phyloP scores from a whole-genome alignment of 2,329 filamentous ascomycete genomes.

The Diaporthe amygdali region DNA sequence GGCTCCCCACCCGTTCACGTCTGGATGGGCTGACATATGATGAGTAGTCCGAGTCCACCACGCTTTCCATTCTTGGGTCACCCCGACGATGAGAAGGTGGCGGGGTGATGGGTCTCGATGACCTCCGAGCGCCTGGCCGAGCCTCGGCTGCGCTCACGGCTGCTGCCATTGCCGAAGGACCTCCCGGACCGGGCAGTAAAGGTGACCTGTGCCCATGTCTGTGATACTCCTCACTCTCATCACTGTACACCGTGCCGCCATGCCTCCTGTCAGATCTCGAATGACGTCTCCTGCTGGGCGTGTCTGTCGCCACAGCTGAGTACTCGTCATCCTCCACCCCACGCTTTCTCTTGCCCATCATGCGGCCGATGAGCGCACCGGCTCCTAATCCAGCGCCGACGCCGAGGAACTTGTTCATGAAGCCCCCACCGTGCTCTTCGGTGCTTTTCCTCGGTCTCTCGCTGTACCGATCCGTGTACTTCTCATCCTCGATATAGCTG shows the following conservation, averaged over 20 bases:
- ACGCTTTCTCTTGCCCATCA: constrained; percentile 58
- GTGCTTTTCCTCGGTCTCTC: constrained; percentile 48
- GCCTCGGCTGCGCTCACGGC: constrained; percentile 52
- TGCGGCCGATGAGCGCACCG: constrained; percentile 63
- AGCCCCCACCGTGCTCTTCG: constrained; percentile 50
- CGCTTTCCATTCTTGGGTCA: constrained; percentile 48
- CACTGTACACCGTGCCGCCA: constrained; percentile 49
- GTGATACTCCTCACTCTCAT: constrained; percentile 48
- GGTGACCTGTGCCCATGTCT: constrained; percentile 43
- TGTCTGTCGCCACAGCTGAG: constrained; percentile 67
- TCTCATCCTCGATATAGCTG: constrained; percentile 69
- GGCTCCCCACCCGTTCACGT: constrained; percentile 46
- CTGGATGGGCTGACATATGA: constrained; percentile 69
- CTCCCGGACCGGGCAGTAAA: constrained; percentile 52
- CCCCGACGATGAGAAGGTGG: constrained; percentile 51
- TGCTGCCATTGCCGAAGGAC: constrained; percentile 48
- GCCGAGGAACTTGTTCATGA: constrained; percentile 65
- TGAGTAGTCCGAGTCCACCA: constrained; percentile 62
- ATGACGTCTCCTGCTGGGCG: constrained; percentile 55
- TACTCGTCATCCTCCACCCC: constrained; percentile 62
- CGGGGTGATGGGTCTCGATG: constrained; percentile 50
- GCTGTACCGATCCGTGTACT: constrained; percentile 71
- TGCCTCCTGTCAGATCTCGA: constrained; percentile 36
- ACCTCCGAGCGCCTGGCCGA: constrained; percentile 35
- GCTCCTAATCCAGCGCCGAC: constrained; percentile 68